Evolutionary conservation across 495 filamentous ascomycete species (phyloP), one percentile per base, ranked within the genome.

Genomic region (Oleoguttula mirabilis): DNA sequence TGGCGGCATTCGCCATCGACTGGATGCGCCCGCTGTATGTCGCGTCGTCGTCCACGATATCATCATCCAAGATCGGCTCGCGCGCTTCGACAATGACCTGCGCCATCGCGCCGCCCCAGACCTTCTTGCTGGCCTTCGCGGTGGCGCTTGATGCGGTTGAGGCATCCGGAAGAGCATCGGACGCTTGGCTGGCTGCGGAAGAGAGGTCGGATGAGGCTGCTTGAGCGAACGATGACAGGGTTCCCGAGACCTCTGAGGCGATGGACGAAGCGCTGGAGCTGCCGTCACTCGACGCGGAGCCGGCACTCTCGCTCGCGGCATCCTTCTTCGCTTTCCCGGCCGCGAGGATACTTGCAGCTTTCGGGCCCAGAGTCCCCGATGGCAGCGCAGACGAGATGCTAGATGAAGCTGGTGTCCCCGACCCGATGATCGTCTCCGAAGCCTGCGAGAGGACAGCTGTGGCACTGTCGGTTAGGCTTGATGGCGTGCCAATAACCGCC

Each of bases 101-200:
- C n/a, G 75, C 74, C 55, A 72, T 72, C 23, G 73, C 66, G 30
- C 72, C 69, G 20, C 65, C 67, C 41, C 62, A 68, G 16, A 72
- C 69, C 45, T 71, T 73, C 38, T 56, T 63, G 4, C 62, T 59
- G 16, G 58, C 53, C 14, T 43, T 48, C 11, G 56, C 45, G 32
- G 39, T 47, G 14, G 37, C 31, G 10, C 55, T 43, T 15, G 52
- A 36, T n/a, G 41, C 25, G n/a, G 25, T n/a, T 28, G 25, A 28
- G 25, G 25, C 25, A 28, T 28, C 25, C 25, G 25, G n/a, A n/a
- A 28, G 7, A 28, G 7, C n/a, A 7, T 28, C 25, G 25, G 25
- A 28, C 7, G 25, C 25, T 7, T 7, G 7, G 2, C 12, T 15
- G 12, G 32, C 40, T 11, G 21, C 35, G 14, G 39, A 49, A 19